Conservation (phyloP, 1,284 basidiomycete genomes). For the Wolfiporia cocos region DNA sequence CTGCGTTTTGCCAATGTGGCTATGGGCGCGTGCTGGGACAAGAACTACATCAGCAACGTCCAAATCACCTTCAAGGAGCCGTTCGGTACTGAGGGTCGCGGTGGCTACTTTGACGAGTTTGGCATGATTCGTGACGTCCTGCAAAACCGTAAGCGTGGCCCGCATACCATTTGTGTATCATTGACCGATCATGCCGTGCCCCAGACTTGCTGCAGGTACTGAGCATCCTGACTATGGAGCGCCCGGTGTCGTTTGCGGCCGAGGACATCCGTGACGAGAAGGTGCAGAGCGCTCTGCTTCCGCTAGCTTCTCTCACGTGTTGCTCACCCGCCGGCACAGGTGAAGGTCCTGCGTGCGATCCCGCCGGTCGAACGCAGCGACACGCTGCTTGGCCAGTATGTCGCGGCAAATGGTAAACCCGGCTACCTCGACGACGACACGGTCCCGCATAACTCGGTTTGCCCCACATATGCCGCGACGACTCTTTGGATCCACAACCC, state of each 20-base stretch:
- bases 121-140: slow-evolving; percentile 95
- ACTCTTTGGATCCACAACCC: slow-evolving; percentile 91
- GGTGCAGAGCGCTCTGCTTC: slow-evolving; percentile 35
- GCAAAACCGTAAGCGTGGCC: slow-evolving; percentile 83
- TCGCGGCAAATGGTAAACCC: slow-evolving; percentile 82
- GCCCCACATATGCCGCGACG: slow-evolving; percentile 89
- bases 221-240: slow-evolving; percentile 91
- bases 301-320: slow-evolving; percentile 6
- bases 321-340: slow-evolving; percentile 39
- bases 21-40: slow-evolving; percentile 85
- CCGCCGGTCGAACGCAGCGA: slow-evolving; percentile 75
- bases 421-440: slow-evolving; percentile 96
- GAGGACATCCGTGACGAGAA: slow-evolving; percentile 98
- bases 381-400: slow-evolving; percentile 89
- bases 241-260: slow-evolving; percentile 93
- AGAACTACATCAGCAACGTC: slow-evolving; percentile 89
- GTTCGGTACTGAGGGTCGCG: slow-evolving; percentile 94
- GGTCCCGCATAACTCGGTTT: slow-evolving; percentile 86
- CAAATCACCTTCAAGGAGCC: slow-evolving; percentile 99
- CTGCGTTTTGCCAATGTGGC: slow-evolving; percentile 92
- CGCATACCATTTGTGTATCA: no score
- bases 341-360: slow-evolving; percentile 90
- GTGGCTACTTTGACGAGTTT: slow-evolving; percentile 98
- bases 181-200: no score
- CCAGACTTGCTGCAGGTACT: slow-evolving; percentile 90